phyloP scores from a whole-genome alignment of 2,329 filamentous ascomycete species.

The Colletotrichum somersetense region DNA sequence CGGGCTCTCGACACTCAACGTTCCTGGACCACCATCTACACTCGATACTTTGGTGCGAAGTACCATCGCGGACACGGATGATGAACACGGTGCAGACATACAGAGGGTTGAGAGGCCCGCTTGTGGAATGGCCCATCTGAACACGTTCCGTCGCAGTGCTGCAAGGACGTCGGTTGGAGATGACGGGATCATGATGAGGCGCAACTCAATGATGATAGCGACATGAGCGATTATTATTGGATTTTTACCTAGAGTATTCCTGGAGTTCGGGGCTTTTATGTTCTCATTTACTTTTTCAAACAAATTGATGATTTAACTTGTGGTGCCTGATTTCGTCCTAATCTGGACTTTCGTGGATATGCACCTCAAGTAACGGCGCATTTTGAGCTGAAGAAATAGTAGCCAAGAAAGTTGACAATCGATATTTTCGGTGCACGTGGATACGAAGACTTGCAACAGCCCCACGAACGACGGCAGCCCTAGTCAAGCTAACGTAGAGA shows the following conservation, averaged over 20 bases:
- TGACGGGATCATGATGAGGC: neutral
- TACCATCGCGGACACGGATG: neutral
- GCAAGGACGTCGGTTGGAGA: neutral
- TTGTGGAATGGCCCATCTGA: neutral
- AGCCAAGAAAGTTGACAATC: neutral
- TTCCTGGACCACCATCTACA: neutral
- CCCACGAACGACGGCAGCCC: too few species aligned
- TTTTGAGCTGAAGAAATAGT: neutral
- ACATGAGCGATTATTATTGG: neutral
- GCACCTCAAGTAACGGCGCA: neutral
- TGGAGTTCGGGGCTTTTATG: too few species aligned
- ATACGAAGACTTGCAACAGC: too few species aligned
- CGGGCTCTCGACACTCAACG: too few species aligned
- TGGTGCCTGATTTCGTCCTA: neutral
- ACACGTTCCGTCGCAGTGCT: neutral
- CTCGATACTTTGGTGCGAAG: neutral
- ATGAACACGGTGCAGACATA: neutral
- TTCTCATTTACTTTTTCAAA: neutral
- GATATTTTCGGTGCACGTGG: too few species aligned
- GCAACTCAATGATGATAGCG: neutral
- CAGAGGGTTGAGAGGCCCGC: accelerated
- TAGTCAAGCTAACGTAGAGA: neutral
- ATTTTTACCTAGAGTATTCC: too few species aligned
- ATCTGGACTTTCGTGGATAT: neutral
- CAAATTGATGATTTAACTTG: neutral